phyloP scores from a whole-genome alignment of 2,329 filamentous ascomycete species.

The Aspergillus clavatus region DNA sequence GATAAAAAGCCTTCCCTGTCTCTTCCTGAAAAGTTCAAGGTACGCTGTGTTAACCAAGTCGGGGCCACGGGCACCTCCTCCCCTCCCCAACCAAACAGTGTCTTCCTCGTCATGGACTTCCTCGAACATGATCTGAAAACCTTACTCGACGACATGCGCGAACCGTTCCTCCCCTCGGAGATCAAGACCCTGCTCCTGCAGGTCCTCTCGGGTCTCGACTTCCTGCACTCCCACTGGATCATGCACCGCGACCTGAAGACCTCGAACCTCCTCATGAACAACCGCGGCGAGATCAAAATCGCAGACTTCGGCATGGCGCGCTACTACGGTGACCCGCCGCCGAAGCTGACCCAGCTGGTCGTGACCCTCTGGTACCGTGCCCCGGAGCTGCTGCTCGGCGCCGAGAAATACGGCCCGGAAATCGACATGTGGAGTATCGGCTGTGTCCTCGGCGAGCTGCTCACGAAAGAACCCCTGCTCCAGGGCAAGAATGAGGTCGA shows the following conservation, averaged over 20 bases:
- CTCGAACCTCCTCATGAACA: constrained; percentile 89
- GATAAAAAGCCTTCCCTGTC: too few relatives aligned
- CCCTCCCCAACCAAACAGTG: constrained; percentile 48
- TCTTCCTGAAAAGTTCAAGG: constrained; percentile 39
- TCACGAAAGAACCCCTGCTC: constrained; percentile 75
- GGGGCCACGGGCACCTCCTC: constrained; percentile 6
- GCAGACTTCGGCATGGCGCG: constrained; percentile 98
- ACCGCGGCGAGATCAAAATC: constrained; percentile 89
- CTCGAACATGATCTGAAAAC: constrained; percentile 94
- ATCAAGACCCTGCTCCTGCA: constrained; percentile 86
- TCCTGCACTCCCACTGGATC: constrained; percentile 86
- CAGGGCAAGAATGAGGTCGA: constrained; percentile 92
- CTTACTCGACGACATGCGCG: constrained; percentile 86
- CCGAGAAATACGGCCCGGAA: constrained; percentile 66
- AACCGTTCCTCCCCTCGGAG: constrained; percentile 88
- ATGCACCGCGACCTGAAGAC: constrained; percentile 92
- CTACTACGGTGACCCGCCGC: constrained; percentile 72
- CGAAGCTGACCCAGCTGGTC: constrained; percentile 82
- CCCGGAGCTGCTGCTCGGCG: constrained; percentile 82
- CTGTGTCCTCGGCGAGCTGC: constrained; percentile 89
- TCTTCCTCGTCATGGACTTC: constrained; percentile 95
- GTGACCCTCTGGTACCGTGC: constrained; percentile 96
- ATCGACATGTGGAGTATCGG: constrained; percentile 96
- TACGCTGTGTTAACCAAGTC: constrained; percentile 32
- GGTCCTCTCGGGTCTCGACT: constrained; percentile 71